phyloP scores from a whole-genome alignment of 495 filamentous ascomycete species.

The Xylaria bambusicola region DNA sequence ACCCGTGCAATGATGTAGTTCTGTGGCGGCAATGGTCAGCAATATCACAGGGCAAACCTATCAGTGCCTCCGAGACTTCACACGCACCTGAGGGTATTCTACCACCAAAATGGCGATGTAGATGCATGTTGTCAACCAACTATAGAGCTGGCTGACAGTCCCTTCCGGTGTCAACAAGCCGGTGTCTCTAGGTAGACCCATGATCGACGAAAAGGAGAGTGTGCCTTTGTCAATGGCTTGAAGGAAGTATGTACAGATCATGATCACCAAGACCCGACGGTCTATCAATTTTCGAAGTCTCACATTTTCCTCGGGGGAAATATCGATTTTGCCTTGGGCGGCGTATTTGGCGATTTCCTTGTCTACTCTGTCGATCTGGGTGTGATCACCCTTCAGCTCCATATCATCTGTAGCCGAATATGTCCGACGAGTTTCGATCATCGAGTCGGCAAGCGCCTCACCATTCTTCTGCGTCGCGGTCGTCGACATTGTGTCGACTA shows the following conservation, averaged over 20 bases:
- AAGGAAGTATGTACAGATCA: slow-evolving; percentile 66
- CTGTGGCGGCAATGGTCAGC: slow-evolving; percentile 24
- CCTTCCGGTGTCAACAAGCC: slow-evolving; percentile 53
- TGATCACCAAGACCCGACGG: slow-evolving; percentile 50
- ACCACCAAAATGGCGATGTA: slow-evolving; percentile 56
- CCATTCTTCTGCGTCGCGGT: not conserved
- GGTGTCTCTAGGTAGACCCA: slow-evolving; percentile 63
- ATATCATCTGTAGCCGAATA: slow-evolving; percentile 37
- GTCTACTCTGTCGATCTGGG: slow-evolving; percentile 59
- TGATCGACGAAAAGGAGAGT: slow-evolving; percentile 68
- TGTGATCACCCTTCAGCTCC: slow-evolving; percentile 49
- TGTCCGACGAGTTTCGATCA: slow-evolving; percentile 53
- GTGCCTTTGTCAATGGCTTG: slow-evolving; percentile 76
- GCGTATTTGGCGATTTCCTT: slow-evolving; percentile 66
- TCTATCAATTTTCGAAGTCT: slow-evolving; percentile 55
- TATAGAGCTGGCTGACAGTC: slow-evolving; percentile 40
- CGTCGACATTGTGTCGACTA: not conserved
- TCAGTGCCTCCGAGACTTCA: not conserved
- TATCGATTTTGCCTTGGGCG: slow-evolving; percentile 47
- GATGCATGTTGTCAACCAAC: slow-evolving; percentile 56
- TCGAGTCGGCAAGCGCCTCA: slow-evolving; percentile 37
- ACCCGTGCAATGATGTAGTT: slow-evolving; percentile 55
- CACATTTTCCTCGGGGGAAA: slow-evolving; percentile 56
- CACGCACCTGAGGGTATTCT: slow-evolving; percentile 50
- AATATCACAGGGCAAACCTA: not conserved